phyloP scores from a whole-genome alignment of 2,329 filamentous ascomycete genomes.

The Apiospora marii region DNA sequence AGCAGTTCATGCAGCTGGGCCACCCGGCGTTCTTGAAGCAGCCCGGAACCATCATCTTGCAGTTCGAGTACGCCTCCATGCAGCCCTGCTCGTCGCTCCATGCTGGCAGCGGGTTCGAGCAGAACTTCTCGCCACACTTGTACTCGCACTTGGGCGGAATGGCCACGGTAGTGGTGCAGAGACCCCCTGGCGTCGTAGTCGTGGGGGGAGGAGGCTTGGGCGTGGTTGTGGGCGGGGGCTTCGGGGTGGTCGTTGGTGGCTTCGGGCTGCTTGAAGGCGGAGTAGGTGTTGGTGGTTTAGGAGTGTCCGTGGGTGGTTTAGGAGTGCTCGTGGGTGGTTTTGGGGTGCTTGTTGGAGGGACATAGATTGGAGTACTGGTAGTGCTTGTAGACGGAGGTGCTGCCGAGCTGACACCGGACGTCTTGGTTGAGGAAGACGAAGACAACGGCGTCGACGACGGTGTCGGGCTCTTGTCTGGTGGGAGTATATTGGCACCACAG shows the following conservation, averaged over 20 bases:
- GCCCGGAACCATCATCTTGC: not conserved
- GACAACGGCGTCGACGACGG: not conserved
- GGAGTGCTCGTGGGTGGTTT: not conserved
- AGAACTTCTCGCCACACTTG: slow-evolving; percentile 11
- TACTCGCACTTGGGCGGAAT: slow-evolving; percentile 13
- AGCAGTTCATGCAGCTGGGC: slow-evolving; percentile 15
- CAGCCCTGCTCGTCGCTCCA: not conserved
- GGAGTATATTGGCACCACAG: not conserved
- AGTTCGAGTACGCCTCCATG: not conserved
- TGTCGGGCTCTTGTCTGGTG: not conserved
- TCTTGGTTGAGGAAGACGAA: not conserved
- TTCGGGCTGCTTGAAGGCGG: not conserved
- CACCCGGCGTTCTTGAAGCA: slow-evolving; percentile 14
- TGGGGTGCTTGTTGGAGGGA: not conserved
- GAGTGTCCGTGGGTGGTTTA: not conserved
- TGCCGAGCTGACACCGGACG: not conserved
- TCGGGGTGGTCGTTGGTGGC: not conserved
- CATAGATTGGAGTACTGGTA: not conserved
- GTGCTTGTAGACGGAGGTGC: not conserved
- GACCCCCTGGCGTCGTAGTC: not conserved
- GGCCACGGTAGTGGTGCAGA: not conserved
- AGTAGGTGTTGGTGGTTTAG: not conserved
- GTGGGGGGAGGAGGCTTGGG: not conserved
- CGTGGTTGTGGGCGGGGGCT: not conserved
- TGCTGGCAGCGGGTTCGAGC: not conserved